Evolutionary conservation across 345 rosid species (phyloP).

Genomic region (Sisymbrium altissimum): DNA sequence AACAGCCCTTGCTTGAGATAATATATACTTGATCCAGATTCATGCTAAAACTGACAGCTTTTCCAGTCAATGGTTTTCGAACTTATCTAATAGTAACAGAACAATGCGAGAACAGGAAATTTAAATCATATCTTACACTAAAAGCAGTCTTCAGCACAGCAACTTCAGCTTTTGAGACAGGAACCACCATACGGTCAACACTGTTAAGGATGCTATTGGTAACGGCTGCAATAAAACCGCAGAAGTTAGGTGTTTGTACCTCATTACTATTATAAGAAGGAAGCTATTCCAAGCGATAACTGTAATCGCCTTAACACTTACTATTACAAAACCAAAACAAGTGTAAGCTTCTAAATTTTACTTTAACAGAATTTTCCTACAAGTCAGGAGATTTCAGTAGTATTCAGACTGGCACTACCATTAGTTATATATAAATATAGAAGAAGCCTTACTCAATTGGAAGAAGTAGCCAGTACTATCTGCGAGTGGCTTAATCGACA

Average conservation of each 20-base stretch:
- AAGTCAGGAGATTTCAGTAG: background rate
- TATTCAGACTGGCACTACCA: background rate
- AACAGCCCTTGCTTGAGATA: background rate
- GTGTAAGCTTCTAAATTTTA: background rate
- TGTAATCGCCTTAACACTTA: background rate
- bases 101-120: background rate
- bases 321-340: background rate
- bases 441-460: conserved; percentile 61
- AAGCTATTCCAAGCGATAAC: background rate
- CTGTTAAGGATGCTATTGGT: conserved; percentile 60
- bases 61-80: background rate
- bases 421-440: background rate
- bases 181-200: conserved; percentile 58
- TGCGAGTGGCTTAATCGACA: conserved; percentile 60
- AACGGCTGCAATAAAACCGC: conserved; percentile 52
- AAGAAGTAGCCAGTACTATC: conserved; percentile 71
- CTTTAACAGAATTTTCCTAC: background rate
- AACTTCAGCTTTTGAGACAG: conserved; percentile 77
- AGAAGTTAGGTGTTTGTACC: background rate
- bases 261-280: background rate
- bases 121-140: conserved; percentile 51
- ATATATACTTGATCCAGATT: background rate
- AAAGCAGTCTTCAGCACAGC: conserved; percentile 84
- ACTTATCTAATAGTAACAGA: background rate
- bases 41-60: background rate